Evolutionary conservation across 208 protist species (phyloP), one percentile per base, ranked within the genome.

Genomic region (Vickermania spadyakhi): DNA sequence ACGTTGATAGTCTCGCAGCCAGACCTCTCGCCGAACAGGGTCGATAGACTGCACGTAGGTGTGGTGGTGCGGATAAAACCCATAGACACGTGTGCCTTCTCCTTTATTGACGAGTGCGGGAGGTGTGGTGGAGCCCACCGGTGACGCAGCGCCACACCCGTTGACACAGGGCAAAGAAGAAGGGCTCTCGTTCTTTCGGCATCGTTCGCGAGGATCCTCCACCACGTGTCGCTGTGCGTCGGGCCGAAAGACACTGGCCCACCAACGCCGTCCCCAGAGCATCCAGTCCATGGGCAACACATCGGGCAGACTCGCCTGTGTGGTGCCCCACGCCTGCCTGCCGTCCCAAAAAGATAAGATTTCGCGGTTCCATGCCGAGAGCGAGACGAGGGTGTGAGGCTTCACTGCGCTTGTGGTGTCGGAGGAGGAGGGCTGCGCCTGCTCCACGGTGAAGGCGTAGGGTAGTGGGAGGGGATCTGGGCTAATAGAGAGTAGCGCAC

Each of bases 1-100:
- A 3, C 79, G 73, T 23, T 49, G 45, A 69, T 85, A 83, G 55
- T 91, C 86, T 73, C 89, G 89, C n/a, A 94, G 62, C 11, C 75
- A 84, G 2, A 68, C 88, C 31, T 70, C 59, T 42, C 65, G 73
- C 5, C 28, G 45, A 2, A 31, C 26, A 2, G 56, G 60, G 62
- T 91, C 84, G 18, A 94, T 41, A 28, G 55, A 13, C 26, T 75
- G 76, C 5, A 83, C 22, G 64, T 91, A 85, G 31, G 58, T 79
- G 59, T 78, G 71, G 13, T 27, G 51, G 21, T 28, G 51, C 11
- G 21, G 25, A 7, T 28, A 22, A 23, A 55, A 55, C 21, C 5
- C 51, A 23, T 26, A 27, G 5, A 7, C 5, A 18, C 41, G 13
- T 18, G 41, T 21, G 41, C 13, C 41, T 13, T 11, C 13, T 5